Evolutionary conservation across 2,329 filamentous ascomycete genomes (phyloP).

Genomic region (Fusarium protoensiforme): DNA sequence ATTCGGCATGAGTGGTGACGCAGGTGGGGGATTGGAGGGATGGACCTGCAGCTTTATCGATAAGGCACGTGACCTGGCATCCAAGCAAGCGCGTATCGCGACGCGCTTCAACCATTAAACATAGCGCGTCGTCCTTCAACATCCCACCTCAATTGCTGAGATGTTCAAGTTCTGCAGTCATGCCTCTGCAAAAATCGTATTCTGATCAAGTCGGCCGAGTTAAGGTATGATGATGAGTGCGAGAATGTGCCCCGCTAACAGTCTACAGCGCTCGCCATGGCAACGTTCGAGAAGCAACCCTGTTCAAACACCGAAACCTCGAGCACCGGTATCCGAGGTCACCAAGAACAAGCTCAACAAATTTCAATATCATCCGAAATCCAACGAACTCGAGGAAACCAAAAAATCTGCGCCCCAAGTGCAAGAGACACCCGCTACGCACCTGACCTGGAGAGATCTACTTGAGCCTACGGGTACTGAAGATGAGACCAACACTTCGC

Average conservation of each 20-base stretch:
- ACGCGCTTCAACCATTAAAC: conserved; percentile 43
- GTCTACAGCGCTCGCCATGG: conserved; percentile 59
- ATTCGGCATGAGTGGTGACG: conserved; percentile 37
- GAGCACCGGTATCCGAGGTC: conserved; percentile 63
- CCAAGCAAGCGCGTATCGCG: conserved; percentile 32
- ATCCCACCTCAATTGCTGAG: conserved; percentile 21
- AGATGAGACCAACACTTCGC: conserved; percentile 62
- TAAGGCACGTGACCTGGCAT: conserved; percentile 42
- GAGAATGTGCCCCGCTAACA: conserved; percentile 12
- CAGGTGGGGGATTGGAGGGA: conserved; percentile 32
- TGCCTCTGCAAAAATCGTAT: conserved; percentile 56
- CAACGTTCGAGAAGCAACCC: conserved; percentile 66
- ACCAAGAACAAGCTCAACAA: conserved; percentile 72
- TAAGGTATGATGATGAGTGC: conserved; percentile 44
- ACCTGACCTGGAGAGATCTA: conserved; percentile 69
- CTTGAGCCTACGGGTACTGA: conserved; percentile 59
- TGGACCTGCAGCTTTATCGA: conserved; percentile 44
- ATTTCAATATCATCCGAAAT: conserved; percentile 56
- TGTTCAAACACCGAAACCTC: conserved; percentile 49
- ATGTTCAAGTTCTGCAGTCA: conserved; percentile 37
- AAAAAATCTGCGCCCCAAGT: not conserved
- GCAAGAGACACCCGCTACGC: conserved; percentile 59
- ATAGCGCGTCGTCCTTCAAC: conserved; percentile 31
- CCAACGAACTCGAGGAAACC: conserved; percentile 34
- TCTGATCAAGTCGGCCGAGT: conserved; percentile 49